Evolutionary conservation across 2,329 filamentous ascomycete genomes (phyloP).

Genomic region (Drechslerella dactyloides): DNA sequence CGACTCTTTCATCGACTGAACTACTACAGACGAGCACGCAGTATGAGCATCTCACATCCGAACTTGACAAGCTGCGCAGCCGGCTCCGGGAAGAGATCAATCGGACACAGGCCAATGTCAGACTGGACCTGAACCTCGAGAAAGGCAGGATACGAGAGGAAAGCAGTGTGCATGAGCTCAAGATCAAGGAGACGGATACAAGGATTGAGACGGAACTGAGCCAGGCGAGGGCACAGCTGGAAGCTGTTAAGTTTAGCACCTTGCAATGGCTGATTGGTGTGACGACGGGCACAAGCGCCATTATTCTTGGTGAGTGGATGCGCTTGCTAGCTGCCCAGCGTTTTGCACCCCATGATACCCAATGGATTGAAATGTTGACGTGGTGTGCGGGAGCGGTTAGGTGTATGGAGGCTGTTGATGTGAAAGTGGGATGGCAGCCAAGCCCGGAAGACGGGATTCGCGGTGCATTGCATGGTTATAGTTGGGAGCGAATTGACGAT

Average conservation of each 20-base stretch:
- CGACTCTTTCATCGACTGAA: constrained; percentile 90
- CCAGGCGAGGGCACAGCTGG: constrained; percentile 84
- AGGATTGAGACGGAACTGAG: constrained; percentile 98
- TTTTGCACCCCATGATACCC: too few relatives aligned
- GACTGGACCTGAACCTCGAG: constrained; percentile 91
- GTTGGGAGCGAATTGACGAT: not conserved
- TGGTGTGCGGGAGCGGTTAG: constrained; percentile 1
- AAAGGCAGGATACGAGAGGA: constrained; percentile 97
- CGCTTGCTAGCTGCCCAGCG: not conserved
- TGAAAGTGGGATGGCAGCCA: not conserved
- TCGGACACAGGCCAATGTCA: constrained; percentile 88
- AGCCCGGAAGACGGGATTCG: not conserved
- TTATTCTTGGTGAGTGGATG: constrained; percentile 44
- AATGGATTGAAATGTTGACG: not conserved
- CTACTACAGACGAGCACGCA: constrained; percentile 83
- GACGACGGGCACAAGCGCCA: constrained; percentile 63
- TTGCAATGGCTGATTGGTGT: constrained; percentile 97
- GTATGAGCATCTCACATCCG: constrained; percentile 91
- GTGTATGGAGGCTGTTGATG: constrained; percentile 49
- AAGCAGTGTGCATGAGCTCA: constrained; percentile 93
- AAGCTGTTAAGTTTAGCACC: constrained; percentile 97
- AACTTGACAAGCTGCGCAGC: constrained; percentile 90
- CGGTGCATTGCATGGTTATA: not conserved
- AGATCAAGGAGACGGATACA: constrained; percentile 98
- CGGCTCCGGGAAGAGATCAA: constrained; percentile 91